These are phyloP conservation scores for Lodderomyces metapsilosis DNA, from an alignment of 1,139 yeast genomes.

Conservation along the genomic window DNA sequence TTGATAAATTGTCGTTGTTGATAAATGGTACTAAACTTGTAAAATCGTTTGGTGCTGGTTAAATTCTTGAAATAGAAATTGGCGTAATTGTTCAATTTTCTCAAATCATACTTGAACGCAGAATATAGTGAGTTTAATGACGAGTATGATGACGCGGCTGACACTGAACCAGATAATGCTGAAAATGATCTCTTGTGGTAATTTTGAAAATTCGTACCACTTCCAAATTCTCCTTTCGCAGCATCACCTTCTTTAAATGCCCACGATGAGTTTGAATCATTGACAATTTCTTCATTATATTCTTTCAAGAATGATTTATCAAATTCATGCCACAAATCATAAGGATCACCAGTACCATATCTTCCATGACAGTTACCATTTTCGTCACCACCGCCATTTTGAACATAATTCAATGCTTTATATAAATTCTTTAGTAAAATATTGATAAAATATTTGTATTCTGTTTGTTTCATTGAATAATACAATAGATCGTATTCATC, in stretches of 20 bases:
- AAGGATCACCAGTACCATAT: constrained; percentile 37
- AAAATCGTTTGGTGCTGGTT: constrained; percentile 32
- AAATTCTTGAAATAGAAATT: constrained; percentile 37
- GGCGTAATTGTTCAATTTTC: constrained; percentile 25
- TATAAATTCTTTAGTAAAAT: constrained; percentile 44
- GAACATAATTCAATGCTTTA: constrained; percentile 39
- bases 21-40: constrained; percentile 47
- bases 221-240: too few species aligned
- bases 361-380: constrained; percentile 16
- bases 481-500: constrained; percentile 45
- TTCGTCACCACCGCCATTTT: constrained; percentile 23
- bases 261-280: constrained; percentile 1
- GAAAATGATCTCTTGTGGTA: neutral
- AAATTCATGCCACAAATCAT: constrained; percentile 22
- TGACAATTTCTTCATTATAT: constrained; percentile 1
- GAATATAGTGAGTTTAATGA: constrained; percentile 4
- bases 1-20: constrained; percentile 49
- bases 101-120: constrained; percentile 13
- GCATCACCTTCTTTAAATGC: too few species aligned
- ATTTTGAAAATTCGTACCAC: neutral
- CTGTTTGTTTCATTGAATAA: constrained; percentile 42
- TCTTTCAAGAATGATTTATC: constrained; percentile 19
- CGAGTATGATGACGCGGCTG: constrained; percentile 5
- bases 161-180: constrained; percentile 1
- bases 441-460: constrained; percentile 42